These are phyloP conservation scores for Cyphellophora europaea DNA, from an alignment of 2,329 filamentous ascomycete genomes.

Conservation along the genomic window DNA sequence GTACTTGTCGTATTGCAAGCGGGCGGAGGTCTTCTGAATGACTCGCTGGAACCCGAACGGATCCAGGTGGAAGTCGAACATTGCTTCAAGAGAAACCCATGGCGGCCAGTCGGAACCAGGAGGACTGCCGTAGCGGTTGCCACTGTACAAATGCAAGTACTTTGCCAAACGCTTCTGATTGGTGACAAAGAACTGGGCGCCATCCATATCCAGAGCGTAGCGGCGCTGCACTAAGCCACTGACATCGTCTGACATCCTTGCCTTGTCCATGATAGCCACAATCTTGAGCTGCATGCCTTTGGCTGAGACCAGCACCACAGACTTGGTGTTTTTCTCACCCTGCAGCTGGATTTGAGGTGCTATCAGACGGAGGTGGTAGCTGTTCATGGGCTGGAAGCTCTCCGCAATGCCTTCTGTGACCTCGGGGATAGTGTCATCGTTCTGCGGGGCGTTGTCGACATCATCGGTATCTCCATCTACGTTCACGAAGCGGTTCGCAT, in stretches of 20 bases:
- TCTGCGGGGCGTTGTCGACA: slow-evolving; percentile 23
- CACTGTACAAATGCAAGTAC: slow-evolving; percentile 85
- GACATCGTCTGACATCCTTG: slow-evolving; percentile 81
- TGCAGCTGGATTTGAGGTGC: slow-evolving; percentile 97
- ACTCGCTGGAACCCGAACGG: slow-evolving; percentile 97
- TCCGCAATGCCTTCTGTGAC: slow-evolving; percentile 52
- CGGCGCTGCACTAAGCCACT: slow-evolving; percentile 91
- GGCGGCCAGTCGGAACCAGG: slow-evolving; percentile 86
- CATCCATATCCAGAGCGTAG: slow-evolving; percentile 93
- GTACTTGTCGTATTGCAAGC: slow-evolving; percentile 93
- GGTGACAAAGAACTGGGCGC: slow-evolving; percentile 95
- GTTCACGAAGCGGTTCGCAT: slow-evolving; percentile 73
- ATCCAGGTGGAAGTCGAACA: slow-evolving; percentile 91
- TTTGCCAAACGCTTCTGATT: slow-evolving; percentile 86
- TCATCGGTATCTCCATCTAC: slow-evolving; percentile 41
- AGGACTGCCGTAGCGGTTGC: slow-evolving; percentile 81
- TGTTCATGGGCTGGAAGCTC: slow-evolving; percentile 84
- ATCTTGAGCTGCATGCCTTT: slow-evolving; percentile 99
- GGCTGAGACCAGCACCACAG: slow-evolving; percentile 90
- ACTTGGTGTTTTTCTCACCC: slow-evolving; percentile 94
- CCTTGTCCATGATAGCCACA: slow-evolving; percentile 95
- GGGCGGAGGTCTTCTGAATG: slow-evolving; percentile 92
- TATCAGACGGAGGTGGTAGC: slow-evolving; percentile 88
- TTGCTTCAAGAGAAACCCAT: slow-evolving; percentile 96
- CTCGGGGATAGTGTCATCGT: slow-evolving; percentile 28